These are phyloP conservation scores for Trypanosoma mega DNA, from an alignment of 208 protist genomes.

Conservation along the genomic window DNA sequence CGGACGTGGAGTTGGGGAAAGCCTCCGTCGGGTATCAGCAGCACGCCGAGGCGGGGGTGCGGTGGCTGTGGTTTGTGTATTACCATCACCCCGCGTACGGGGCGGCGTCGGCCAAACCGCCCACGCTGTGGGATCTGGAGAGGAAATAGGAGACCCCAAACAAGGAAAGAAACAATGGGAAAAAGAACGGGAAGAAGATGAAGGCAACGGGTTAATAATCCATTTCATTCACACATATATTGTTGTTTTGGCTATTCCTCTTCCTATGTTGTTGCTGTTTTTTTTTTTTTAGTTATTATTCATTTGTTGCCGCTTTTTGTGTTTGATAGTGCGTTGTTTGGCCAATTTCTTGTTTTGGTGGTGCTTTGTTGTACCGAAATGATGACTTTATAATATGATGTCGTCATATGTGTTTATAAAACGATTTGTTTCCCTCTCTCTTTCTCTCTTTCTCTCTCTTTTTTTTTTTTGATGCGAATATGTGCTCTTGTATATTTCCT, in stretches of 20 bases:
- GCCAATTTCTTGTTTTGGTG: too few relatives aligned
- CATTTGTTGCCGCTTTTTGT: too few relatives aligned
- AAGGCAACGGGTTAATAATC: not conserved
- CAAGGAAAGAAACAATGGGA: not conserved
- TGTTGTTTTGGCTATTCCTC: too few relatives aligned
- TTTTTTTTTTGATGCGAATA: not conserved
- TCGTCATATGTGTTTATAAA: too few relatives aligned
- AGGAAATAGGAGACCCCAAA: not conserved
- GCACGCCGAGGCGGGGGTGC: conserved; percentile 51
- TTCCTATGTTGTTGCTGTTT: too few relatives aligned
- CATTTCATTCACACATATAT: too few relatives aligned
- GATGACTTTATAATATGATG: too few relatives aligned
- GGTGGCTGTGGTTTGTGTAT: conserved; percentile 85
- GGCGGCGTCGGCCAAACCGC: not conserved
- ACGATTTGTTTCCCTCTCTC: too few relatives aligned
- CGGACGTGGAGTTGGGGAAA: conserved; percentile 54
- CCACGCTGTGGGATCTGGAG: not conserved
- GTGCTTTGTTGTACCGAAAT: too few relatives aligned
- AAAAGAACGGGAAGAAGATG: not conserved
- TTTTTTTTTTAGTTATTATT: too few relatives aligned
- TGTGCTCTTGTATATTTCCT: conserved; percentile 5
- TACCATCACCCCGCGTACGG: conserved; percentile 82
- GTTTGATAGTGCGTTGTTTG: too few relatives aligned
- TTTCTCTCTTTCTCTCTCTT: too few relatives aligned
- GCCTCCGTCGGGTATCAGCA: conserved; percentile 59